Evolutionary conservation across 1,139 yeast species (phyloP).

Genomic region (Debaryomyces sp.): DNA sequence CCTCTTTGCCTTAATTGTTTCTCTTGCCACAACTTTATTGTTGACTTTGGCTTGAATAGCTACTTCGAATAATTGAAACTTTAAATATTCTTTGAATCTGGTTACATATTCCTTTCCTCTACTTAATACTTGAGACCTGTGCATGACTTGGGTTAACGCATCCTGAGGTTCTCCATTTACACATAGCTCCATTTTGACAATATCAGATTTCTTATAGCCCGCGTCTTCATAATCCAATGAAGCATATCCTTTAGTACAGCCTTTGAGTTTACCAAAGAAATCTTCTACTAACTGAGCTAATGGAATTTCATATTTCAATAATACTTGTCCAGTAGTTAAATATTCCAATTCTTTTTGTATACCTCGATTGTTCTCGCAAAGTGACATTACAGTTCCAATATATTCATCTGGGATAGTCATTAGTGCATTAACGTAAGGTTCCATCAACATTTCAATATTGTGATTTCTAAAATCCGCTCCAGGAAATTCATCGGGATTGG

Average conservation of each 20-base stretch:
- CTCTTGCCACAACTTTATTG: conserved; percentile 81
- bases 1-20: conserved; percentile 88
- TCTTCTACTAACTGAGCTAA: conserved; percentile 90
- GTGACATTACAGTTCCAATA: conserved; percentile 80
- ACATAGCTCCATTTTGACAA: conserved; percentile 83
- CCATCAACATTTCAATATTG: conserved; percentile 65
- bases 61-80: conserved; percentile 87
- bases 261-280: conserved; percentile 90
- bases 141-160: conserved; percentile 91
- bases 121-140: conserved; percentile 69
- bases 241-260: conserved; percentile 90
- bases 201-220: conserved; percentile 78
- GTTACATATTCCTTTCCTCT: conserved; percentile 83
- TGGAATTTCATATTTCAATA: conserved; percentile 79
- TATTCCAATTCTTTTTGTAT: conserved; percentile 79
- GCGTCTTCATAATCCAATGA: conserved; percentile 93
- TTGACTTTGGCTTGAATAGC: conserved; percentile 92
- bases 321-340: conserved; percentile 77
- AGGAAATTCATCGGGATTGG: conserved; percentile 94
- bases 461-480: conserved; percentile 47
- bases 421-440: conserved; percentile 88
- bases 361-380: conserved; percentile 86
- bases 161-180: conserved; percentile 92
- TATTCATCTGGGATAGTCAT: conserved; percentile 93
- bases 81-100: conserved; percentile 74